These are phyloP conservation scores for Daldinia sp. DNA, from an alignment of 2,329 filamentous ascomycete genomes.

Conservation along the genomic window DNA sequence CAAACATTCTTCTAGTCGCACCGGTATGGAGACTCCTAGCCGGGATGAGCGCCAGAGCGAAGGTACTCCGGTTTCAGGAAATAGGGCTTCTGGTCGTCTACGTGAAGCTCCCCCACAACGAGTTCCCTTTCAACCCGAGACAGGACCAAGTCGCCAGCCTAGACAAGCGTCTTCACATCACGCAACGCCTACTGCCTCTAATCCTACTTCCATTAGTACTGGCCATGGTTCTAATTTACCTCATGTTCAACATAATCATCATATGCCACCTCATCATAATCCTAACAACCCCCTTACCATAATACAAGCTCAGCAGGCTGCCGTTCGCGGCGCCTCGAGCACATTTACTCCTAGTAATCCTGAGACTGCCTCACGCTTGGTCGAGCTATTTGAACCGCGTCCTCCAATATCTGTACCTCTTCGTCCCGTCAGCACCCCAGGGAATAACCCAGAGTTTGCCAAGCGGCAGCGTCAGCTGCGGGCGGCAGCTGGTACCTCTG, in stretches of 20 bases:
- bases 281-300: conserved; percentile 45
- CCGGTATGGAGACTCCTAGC: conserved; percentile 66
- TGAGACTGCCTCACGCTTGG: conserved; percentile 66
- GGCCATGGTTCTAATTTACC: conserved; percentile 35
- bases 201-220: conserved; percentile 27
- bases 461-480: conserved; percentile 60
- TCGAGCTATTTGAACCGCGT: conserved; percentile 75
- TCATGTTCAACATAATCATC: conserved; percentile 40
- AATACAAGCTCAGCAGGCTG: conserved; percentile 46
- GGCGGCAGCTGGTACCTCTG: conserved; percentile 46
- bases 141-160: conserved; percentile 68
- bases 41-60: conserved; percentile 67
- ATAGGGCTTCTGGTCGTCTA: conserved; percentile 69
- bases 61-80: conserved; percentile 58
- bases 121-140: conserved; percentile 85
- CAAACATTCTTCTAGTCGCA: conserved; percentile 60
- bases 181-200: conserved; percentile 36
- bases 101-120: conserved; percentile 86
- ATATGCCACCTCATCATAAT: conserved; percentile 43
- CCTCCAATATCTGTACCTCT: conserved; percentile 69
- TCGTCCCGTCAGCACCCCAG: conserved; percentile 77
- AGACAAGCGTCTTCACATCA: conserved; percentile 64
- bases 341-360: conserved; percentile 62
- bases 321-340: conserved; percentile 49
- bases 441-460: conserved; percentile 76